Base-by-base conservation (phyloP, 352 stramenopile species). In the Albugo candida region DNA sequence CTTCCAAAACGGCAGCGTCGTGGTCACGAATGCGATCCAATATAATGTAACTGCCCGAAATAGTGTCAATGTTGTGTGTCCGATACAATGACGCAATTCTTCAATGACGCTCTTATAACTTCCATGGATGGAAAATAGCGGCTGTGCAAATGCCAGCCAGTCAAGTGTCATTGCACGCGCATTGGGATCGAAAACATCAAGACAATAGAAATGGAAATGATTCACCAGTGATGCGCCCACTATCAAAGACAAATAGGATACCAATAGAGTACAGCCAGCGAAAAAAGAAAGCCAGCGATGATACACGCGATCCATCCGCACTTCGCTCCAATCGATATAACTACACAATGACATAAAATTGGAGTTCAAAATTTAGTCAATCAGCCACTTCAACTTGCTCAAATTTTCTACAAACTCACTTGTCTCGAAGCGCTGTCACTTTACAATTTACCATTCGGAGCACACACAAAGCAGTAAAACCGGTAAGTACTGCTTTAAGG, bases 261-360 rank as follows among this genome's bases (percentile, higher is more conserved):
- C 42, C 13, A 63, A 31, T 13, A 79, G 51, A 14, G 64, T 59
- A 35, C 55, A 52, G 1, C 60, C 65, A 60, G 71, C 68, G 0
- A 66, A 34, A 8, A 59, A 50, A 0, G 54, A 50, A 19, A 79
- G 57, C 31, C 71, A 59, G 0, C 65, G 55, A 24, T 59, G 61
- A 19, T 66, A 50, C 35, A 80, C 59, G 36, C 67, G 64, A 35
- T 80, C 67, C 19, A 60, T 58, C 39, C 81, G 68, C 27, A 71
- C 70, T 43, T 83, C 71, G 34, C 65, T 67, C 18, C 81, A 47
- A 34, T 83, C 71, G 53, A 83, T 80, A 49, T 75, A 81, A 31
- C 70, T 82, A 43, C 18, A 56, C 6, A 60, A 38, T 35, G 21
- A 24, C 3, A 24, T 43, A 51, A 14, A 39, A 20, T 6, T 14